Evolutionary conservation across 495 filamentous ascomycete species (phyloP), one percentile per base, ranked within the genome.

Genomic region (Penicillium pancosmium): DNA sequence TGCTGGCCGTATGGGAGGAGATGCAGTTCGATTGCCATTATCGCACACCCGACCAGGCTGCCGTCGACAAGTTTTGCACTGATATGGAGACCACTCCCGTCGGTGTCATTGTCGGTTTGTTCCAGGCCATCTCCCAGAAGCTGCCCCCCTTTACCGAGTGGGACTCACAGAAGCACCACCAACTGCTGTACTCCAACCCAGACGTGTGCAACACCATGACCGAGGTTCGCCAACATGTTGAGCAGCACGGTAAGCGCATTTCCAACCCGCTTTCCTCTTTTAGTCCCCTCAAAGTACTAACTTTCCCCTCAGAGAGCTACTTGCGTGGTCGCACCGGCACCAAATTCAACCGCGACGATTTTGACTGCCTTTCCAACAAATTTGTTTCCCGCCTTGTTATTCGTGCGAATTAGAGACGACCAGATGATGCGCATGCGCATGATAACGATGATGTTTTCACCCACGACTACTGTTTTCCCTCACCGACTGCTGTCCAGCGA

Each of bases 21-120:
- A 96, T 97, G 85, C 92, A 97, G 71, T 97, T 96, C 72, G 92
- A 97, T 73, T 92, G 88, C 80, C 89, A 94, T 70, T 97, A 96
- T 79, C 89, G 91, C 46, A 86, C 92, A 10, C 91, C 89, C 12
- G 92, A 97, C 71, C 81, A 87, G 27, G 79, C 84, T 44, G 88
- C 88, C 6, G 91, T 95, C 25, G 84, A 91, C 59, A 95, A 94
- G 74, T 97, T 97, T 83, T 96, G 91, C 80, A 81, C 78, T 44
- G 92, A 97, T 60, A 97, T 97, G 92, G 92, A 97, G 81, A 88
- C 86, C 10, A 92, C 89, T 34, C 92, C 92, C 1, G 92, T 97
- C 51, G 92, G 92, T 60, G 92, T 96, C 72, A 93, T 97, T 66
- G 91, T 94, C 52, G 91, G 92, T 34, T 82, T 97, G 34, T 97